phyloP scores from a whole-genome alignment of 345 rosid species.

The Camelina sativa region DNA sequence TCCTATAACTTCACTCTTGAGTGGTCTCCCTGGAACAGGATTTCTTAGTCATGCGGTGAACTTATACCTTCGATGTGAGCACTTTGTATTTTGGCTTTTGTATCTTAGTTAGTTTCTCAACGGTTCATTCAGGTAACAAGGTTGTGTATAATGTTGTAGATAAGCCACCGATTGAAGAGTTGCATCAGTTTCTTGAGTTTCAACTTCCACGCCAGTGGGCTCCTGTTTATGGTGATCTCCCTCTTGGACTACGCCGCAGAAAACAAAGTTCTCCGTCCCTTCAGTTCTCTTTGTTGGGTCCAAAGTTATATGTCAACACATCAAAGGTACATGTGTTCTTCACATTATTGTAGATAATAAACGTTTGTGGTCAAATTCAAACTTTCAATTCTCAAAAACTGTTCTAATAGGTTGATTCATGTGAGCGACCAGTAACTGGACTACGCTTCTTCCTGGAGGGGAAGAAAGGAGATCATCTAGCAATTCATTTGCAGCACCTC shows the following conservation, averaged over 20 bases:
- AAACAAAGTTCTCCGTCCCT: constrained; percentile 77
- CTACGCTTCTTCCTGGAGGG: constrained; percentile 91
- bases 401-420: constrained; percentile 70
- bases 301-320: constrained; percentile 86
- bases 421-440: constrained; percentile 86
- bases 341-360: constrained; percentile 1
- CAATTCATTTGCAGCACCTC: constrained; percentile 93
- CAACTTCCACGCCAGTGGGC: constrained; percentile 98
- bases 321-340: constrained; percentile 49
- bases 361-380: no score
- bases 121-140: constrained; percentile 12
- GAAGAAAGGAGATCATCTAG: constrained; percentile 84
- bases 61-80: constrained; percentile 90
- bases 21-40: constrained; percentile 85
- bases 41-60: constrained; percentile 87
- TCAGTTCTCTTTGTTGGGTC: constrained; percentile 87
- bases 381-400: neutral
- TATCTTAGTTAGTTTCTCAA: constrained; percentile 29
- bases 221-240: constrained; percentile 89
- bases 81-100: neutral
- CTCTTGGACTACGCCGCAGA: constrained; percentile 73
- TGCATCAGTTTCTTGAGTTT: constrained; percentile 89
- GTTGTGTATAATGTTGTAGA: constrained; percentile 56
- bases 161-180: constrained; percentile 91
- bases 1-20: constrained; percentile 86